Conservation (phyloP, 1,284 basidiomycete genomes). For the Limonomyces culmigenus region DNA sequence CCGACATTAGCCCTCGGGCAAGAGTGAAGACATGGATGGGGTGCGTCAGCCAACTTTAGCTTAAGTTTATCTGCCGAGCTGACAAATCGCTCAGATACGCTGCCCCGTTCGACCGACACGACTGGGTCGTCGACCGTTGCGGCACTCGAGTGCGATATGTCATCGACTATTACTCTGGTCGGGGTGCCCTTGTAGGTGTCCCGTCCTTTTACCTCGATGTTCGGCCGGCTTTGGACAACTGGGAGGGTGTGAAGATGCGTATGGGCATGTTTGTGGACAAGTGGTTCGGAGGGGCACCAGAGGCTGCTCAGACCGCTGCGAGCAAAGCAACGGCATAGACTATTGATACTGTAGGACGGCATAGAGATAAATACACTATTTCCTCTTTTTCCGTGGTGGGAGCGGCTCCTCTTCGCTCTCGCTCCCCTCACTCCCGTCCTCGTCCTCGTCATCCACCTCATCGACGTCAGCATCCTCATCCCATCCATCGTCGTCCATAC, state of each 20-base stretch:
- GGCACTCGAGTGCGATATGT: conserved; percentile 84
- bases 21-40: conserved; percentile 73
- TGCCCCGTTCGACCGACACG: conserved; percentile 91
- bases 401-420: conserved; percentile 19
- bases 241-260: conserved; percentile 80
- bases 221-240: conserved; percentile 81
- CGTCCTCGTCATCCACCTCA: conserved; percentile 17
- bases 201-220: conserved; percentile 89
- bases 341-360: neutral
- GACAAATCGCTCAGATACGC: conserved; percentile 48
- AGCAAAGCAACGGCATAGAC: neutral
- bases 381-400: conserved; percentile 22
- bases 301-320: neutral
- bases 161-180: conserved; percentile 98
- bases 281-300: conserved; percentile 18
- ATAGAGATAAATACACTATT: no score
- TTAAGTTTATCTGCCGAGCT: conserved; percentile 1
- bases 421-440: conserved; percentile 20
- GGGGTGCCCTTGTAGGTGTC: conserved; percentile 25
- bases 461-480: conserved; percentile 19
- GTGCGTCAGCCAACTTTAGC: conserved; percentile 29
- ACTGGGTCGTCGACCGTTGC: conserved; percentile 92
- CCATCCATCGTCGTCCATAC: conserved; percentile 19
- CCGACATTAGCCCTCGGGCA: conserved; percentile 67
- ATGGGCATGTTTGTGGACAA: conserved; percentile 29